These are phyloP conservation scores for Cyberlindnera sargentensis DNA, from an alignment of 805 yeast genomes.

Conservation along the genomic window DNA sequence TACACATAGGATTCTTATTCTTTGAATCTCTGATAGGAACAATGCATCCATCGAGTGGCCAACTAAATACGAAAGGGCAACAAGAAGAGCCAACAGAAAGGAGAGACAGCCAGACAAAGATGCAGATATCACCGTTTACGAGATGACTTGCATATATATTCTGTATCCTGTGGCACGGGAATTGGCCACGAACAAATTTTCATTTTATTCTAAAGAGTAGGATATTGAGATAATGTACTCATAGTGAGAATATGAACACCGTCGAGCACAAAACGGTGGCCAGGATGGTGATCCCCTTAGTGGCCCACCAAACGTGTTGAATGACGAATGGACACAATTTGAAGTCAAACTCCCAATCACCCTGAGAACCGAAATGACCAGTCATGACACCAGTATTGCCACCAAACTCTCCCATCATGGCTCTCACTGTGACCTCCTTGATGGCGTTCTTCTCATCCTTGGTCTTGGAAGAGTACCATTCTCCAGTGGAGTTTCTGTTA, in stretches of 20 bases:
- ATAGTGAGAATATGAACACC: conserved; percentile 15
- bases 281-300: conserved; percentile 46
- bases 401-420: conserved; percentile 95
- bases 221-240: background rate
- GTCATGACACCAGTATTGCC: conserved; percentile 85
- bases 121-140: too few species aligned
- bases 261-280: conserved; percentile 33
- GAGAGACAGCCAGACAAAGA: too few species aligned
- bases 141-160: too few species aligned
- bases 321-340: conserved; percentile 72
- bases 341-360: conserved; percentile 61
- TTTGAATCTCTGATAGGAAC: too few species aligned
- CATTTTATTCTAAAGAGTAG: too few species aligned
- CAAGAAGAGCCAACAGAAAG: too few species aligned
- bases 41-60: too few species aligned
- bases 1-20: too few species aligned
- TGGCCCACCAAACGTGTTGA: conserved; percentile 96
- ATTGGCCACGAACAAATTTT: too few species aligned
- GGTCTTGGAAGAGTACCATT: conserved; percentile 54
- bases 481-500: conserved; percentile 35
- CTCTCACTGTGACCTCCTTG: conserved; percentile 76
- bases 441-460: conserved; percentile 33
- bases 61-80: too few species aligned
- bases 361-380: conserved; percentile 49
- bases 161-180: too few species aligned